Base-by-base conservation (phyloP, 2,329 filamentous ascomycete genomes). In the Xenoacremonium recifei region DNA sequence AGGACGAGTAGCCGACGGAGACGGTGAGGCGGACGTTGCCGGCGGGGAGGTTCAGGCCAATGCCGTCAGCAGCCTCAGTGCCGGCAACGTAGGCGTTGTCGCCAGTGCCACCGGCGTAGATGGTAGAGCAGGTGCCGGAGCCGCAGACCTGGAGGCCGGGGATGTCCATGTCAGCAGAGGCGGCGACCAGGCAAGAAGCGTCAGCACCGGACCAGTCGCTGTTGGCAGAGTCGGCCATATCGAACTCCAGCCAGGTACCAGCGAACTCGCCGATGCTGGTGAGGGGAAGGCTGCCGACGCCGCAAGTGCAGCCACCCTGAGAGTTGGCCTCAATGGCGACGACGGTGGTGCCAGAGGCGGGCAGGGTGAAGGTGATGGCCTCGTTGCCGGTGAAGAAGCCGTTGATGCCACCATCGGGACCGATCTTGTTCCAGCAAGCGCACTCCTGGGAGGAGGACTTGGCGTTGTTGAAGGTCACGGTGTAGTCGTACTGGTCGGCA, bases 341-440 rank as follows among this genome's bases (percentile, higher is more conserved):
- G 44, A 61, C 57, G 63, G 71, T 62, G 40, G 58, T 55, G 54
- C 59, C 57, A 43, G 59, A 58, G 39, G 60, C 62, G 20, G 58
- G 21, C 21, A 79, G 64, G 35, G 43, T 59, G 57, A 77, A 77
- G 40, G 47, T 59, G 38, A 72, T 35, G 36, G 63, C 70, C 39
- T 66, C 29, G 39, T 68, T 63, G 51, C 65, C 59, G 43, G 64
- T 64, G 63, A 70, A 77, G 66, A 73, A 73, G 50, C 75, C 75
- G 55, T 74, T 65, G 58, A 77, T 66, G 25, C 45, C 42, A 29
- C 66, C 64, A 35, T 65, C 51, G 12, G 62, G 56, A 33, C 74
- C 75, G 40, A 77, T 75, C 72, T 79, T 79, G 71, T 75, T 73
- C 65, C 62, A 76, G 66, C 68, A 71, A 25, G 55, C 53, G 56